These are phyloP conservation scores for Aschersonia sp. DNA, from an alignment of 2,329 filamentous ascomycete species.

Conservation along the genomic window DNA sequence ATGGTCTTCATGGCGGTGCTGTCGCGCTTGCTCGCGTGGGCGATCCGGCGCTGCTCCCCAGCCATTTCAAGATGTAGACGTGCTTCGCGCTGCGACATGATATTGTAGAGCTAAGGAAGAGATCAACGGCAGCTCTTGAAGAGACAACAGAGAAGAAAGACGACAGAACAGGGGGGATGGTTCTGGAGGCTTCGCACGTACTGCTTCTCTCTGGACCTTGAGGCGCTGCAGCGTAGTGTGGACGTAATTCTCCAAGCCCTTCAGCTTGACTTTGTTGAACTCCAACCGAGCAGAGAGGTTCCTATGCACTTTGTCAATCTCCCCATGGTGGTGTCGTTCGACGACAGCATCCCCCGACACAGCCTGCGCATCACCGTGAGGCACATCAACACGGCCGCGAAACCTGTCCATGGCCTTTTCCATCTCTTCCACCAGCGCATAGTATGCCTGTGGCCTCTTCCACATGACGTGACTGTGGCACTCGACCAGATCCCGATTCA, in stretches of 20 bases:
- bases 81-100: conserved; percentile 50
- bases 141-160: not conserved
- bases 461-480: conserved; percentile 48
- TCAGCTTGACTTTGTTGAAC: conserved; percentile 46
- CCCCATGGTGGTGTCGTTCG: conserved; percentile 14
- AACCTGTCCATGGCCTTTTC: conserved; percentile 32
- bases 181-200: conserved; percentile 11
- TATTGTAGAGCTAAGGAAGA: conserved; percentile 41
- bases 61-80: conserved; percentile 50
- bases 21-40: conserved; percentile 45
- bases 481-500: conserved; percentile 49
- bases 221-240: conserved; percentile 46
- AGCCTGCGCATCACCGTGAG: no score
- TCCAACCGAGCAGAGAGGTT: conserved; percentile 40
- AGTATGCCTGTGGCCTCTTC: conserved; percentile 48
- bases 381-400: conserved; percentile 7
- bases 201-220: conserved; percentile 46
- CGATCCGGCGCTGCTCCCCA: conserved; percentile 42
- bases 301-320: conserved; percentile 31
- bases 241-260: conserved; percentile 48
- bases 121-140: not conserved
- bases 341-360: not conserved
- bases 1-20: conserved; percentile 52
- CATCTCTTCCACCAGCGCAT: conserved; percentile 36
- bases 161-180: not conserved